Evolutionary conservation across 163 green algal species (phyloP).

Genomic region (Chlorella variabilis): DNA sequence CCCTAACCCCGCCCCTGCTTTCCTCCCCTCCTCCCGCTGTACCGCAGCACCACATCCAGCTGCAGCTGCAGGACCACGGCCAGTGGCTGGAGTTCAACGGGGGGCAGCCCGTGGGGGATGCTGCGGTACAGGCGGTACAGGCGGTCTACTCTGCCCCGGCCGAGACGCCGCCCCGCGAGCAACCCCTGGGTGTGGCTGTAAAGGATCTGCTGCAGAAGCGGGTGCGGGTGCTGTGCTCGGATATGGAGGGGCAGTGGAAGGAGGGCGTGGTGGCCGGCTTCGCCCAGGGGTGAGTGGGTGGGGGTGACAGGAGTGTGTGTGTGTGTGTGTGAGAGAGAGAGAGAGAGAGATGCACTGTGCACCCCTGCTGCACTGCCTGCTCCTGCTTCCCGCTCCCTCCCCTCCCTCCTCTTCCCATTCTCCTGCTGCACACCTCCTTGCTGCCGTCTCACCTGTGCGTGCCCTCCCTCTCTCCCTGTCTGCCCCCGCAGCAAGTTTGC

Average conservation of each 20-base stretch:
- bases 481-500: constrained; percentile 34
- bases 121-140: not conserved
- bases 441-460: not conserved
- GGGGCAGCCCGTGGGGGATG: not conserved
- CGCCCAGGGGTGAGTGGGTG: constrained; percentile 17
- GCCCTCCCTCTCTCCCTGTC: too few species aligned
- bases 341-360: not conserved
- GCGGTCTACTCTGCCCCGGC: not conserved
- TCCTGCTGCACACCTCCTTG: not conserved
- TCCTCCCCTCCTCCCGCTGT: not conserved
- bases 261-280: constrained; percentile 1
- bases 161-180: not conserved
- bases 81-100: constrained; percentile 15
- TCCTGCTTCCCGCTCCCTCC: too few species aligned
- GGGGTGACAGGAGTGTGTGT: not conserved
- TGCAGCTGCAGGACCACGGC: not conserved
- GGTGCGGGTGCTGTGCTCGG: constrained; percentile 9
- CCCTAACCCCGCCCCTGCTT: too few species aligned
- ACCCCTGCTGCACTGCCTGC: too few species aligned
- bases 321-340: too few species aligned
- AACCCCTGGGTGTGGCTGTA: constrained; percentile 21
- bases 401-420: not conserved
- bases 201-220: constrained; percentile 25
- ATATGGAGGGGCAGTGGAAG: constrained; percentile 2
- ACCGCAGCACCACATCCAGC: constrained; percentile 22